phyloP scores from a whole-genome alignment of 2,329 filamentous ascomycete genomes.

The Coniosporium tulheliwenetii region DNA sequence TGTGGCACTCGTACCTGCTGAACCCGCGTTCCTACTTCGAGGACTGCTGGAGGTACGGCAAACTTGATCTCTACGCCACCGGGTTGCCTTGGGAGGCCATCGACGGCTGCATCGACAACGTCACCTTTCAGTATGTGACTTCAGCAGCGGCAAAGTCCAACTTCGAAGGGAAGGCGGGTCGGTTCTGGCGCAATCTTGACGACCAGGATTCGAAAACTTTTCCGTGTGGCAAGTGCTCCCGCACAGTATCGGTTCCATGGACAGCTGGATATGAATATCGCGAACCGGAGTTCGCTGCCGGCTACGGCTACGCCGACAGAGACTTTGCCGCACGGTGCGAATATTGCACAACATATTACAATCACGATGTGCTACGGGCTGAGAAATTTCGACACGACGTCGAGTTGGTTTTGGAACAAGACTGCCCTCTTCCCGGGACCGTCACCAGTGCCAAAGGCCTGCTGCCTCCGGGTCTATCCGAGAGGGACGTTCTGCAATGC shows the following conservation, averaged over 20 bases:
- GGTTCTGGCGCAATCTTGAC: conserved; percentile 43
- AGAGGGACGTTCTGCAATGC: too few relatives aligned
- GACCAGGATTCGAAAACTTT: conserved; percentile 34
- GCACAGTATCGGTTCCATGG: conserved; percentile 37
- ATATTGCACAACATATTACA: conserved; percentile 33
- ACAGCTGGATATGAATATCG: conserved; percentile 19
- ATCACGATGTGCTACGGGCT: conserved; percentile 44
- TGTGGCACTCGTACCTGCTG: conserved; percentile 66
- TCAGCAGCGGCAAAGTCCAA: conserved; percentile 24
- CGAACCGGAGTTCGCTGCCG: conserved; percentile 10
- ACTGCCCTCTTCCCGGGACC: conserved; percentile 51
- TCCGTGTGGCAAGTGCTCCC: conserved; percentile 39
- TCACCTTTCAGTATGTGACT: conserved; percentile 40
- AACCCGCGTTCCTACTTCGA: conserved; percentile 63
- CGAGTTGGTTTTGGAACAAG: conserved; percentile 26
- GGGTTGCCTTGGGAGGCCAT: conserved; percentile 52
- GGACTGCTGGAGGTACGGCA: conserved; percentile 48
- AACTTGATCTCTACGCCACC: conserved; percentile 40
- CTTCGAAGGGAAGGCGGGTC: conserved; percentile 35
- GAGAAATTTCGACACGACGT: conserved; percentile 46
- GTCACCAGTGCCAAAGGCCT: neutral
- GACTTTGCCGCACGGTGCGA: conserved; percentile 36
- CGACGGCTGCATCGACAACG: conserved; percentile 40
- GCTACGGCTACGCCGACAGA: conserved; percentile 45
- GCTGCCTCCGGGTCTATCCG: too few relatives aligned